Base-by-base conservation (phyloP, 345 rosid species). In the Bretschneidera sinensis region DNA sequence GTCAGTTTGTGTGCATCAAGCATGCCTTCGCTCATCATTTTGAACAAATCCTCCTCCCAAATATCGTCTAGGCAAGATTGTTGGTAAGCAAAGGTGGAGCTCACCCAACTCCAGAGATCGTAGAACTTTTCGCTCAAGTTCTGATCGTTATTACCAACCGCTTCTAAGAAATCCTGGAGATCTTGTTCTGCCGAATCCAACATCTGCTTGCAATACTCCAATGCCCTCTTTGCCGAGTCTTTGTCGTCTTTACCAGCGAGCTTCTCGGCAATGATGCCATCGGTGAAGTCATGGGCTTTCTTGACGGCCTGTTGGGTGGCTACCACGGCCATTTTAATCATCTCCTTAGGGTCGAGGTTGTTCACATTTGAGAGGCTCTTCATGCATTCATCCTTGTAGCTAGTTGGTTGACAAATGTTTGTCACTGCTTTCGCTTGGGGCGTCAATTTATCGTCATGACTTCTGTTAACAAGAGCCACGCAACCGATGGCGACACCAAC, bases 11-110 rank as follows among this genome's bases (percentile, higher is more conserved):
- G 78, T 54, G 82, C 70, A 43, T 73, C 60, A 13, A 49, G 24
- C 28, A 71, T 59, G 24, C 76, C 79, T 16, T 63, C 59, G 2
- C 35, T 61, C 54, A 82, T 65, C 0, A 65, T 57, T 71, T 75
- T 76, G 57, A 66, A 56, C 43, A 43, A 53, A 23, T 71, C 60
- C 0, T 62, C 72, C 16, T 63, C 72, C 18, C 67, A 64, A 28
- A 87, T 65, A 19, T 76, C 85, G 23, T 87, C 95, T 34, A 76
- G 52, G 70, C 97, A 90, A 1, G 81, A 73, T 21, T 69, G 51
- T 54, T 82, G 83, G 78, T 80, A 85, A 0, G 85, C 83, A 65
- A 33, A 87, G 87, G 1, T 87, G 79, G 55, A 79, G n/a, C n/a
- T 83, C 51, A 90, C 58, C 95, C 4, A 48, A 1, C 17, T 9